These are phyloP conservation scores for Geotrichum citri-aurantii DNA, from an alignment of 1,139 yeast genomes.

Conservation along the genomic window DNA sequence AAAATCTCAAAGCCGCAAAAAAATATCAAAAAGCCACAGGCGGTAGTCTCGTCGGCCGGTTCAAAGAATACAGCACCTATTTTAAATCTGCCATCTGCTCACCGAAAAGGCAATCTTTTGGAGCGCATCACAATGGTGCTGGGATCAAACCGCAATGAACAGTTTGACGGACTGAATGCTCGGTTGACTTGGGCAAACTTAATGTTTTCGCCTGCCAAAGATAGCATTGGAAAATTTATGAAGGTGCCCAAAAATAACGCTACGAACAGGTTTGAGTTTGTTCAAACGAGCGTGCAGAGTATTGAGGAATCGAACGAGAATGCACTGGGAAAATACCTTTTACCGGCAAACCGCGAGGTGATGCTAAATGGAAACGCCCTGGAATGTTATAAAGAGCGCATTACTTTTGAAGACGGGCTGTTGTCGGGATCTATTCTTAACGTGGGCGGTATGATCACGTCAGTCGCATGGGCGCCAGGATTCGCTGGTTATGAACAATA, in stretches of 20 bases:
- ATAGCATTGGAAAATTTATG: conserved; percentile 18
- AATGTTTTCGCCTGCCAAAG: conserved; percentile 29
- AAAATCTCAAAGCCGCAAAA: conserved; percentile 1
- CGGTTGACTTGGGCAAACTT: conserved; percentile 37
- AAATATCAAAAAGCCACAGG: not conserved
- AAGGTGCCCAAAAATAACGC: not conserved
- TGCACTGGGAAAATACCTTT: not conserved
- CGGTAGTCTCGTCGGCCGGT: not conserved
- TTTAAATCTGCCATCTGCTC: conserved; percentile 33
- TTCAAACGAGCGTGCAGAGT: not conserved
- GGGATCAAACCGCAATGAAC: conserved; percentile 35
- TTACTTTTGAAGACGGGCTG: conserved; percentile 2
- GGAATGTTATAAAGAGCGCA: conserved; percentile 3
- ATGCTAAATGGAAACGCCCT: conserved; percentile 4
- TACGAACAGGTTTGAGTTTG: not conserved
- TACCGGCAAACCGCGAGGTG: conserved; percentile 8
- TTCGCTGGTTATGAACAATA: conserved; percentile 35
- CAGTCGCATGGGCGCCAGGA: conserved; percentile 32
- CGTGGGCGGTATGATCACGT: conserved; percentile 28
- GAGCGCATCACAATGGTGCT: conserved; percentile 38
- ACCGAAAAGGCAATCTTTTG: conserved; percentile 27
- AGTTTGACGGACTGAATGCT: conserved; percentile 33
- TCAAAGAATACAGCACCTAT: conserved; percentile 11
- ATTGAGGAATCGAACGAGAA: not conserved
- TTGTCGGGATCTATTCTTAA: conserved; percentile 23